Base-by-base conservation (phyloP, 2,329 filamentous ascomycete species). In the Aspergillus sp. region DNA sequence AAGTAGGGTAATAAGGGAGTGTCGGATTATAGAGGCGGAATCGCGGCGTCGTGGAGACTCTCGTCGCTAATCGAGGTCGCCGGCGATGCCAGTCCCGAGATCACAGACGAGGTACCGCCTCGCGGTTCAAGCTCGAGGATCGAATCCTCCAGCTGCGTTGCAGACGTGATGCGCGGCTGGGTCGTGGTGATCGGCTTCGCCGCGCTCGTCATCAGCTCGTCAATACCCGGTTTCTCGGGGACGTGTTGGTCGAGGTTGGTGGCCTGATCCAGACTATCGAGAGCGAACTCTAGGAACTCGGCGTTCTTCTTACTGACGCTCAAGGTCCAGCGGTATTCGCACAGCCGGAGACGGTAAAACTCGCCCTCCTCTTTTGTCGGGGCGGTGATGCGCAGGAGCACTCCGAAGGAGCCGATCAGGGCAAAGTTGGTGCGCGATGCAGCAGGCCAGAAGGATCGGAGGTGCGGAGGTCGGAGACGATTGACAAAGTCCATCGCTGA, bases 401-500 rank as follows among this genome's bases (percentile, higher is more conserved):
- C 91, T 3, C 93, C 94, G 73, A 98, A 98, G 0, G 93, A 96
- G 57, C 92, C 93, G 69, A 98, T 96, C 11, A 98, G 83, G 0
- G 94, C 93, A 77, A 98, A 97, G 76, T 96, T 96, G 12, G 78
- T 79, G 52, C 78, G 76, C 4, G 78, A 75, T 0, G 77, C 74
- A 5, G 77, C 77, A 26, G 79, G 78, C 94, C 94, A 98, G 77
- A 97, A 97, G 0, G 91, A 86, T n/a, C 89, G 87, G 31, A 97
- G 83, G 69, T 98, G 93, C 39, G 88, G 86, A 0, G 92, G 91
- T 49, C 90, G 92, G 32, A 98, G 85, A 0, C 94, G 89, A 77
- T 97, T 97, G 68, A 96, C 92, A 76, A 97, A 96, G 74, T 98
- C 94, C 90, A 98, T 96, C 64, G 93, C 92, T 22, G 91, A 96